Evolutionary conservation across 352 stramenopile genomes (phyloP).

Genomic region (Hyaloperonospora arabidopsidis): DNA sequence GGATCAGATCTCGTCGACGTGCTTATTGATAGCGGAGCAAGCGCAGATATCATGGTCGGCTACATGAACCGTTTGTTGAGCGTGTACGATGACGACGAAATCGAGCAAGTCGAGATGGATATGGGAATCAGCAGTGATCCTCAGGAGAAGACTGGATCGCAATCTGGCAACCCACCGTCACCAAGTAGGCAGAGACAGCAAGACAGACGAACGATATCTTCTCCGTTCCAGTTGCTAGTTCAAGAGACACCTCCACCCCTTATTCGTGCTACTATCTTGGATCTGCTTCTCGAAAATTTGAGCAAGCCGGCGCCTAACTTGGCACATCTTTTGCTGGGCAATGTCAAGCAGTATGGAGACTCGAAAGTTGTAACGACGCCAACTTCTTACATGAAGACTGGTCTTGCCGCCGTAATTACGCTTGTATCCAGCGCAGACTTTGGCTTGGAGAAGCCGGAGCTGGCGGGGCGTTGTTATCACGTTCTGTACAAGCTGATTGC

Average conservation of each 20-base stretch:
- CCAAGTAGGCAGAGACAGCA: constrained; percentile 36
- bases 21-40: constrained; percentile 55
- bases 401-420: constrained; percentile 58
- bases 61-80: constrained; percentile 79
- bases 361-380: constrained; percentile 18
- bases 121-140: constrained; percentile 7
- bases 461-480: constrained; percentile 59
- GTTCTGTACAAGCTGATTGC: constrained; percentile 58
- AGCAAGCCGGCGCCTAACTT: constrained; percentile 69
- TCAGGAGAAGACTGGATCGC: constrained; percentile 4
- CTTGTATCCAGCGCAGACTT: constrained; percentile 73
- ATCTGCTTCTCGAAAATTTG: constrained; percentile 74
- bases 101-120: constrained; percentile 21
- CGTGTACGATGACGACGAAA: constrained; percentile 51
- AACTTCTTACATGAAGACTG: constrained; percentile 39
- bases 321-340: constrained; percentile 59
- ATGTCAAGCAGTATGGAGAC: constrained; percentile 36
- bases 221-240: constrained; percentile 40
- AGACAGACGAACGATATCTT: constrained; percentile 38
- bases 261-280: constrained; percentile 61
- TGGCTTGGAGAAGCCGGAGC: constrained; percentile 47
- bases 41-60: constrained; percentile 58
- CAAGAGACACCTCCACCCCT: constrained; percentile 33
- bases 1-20: constrained; percentile 56
- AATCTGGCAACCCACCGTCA: constrained; percentile 29